A percentile compares a stretch with the other conserved stretches of the same genome.
Evolutionary conservation across 1,284 basidiomycete genomes (phyloP).

Genomic region (Ganoderma lingzhi): DNA sequence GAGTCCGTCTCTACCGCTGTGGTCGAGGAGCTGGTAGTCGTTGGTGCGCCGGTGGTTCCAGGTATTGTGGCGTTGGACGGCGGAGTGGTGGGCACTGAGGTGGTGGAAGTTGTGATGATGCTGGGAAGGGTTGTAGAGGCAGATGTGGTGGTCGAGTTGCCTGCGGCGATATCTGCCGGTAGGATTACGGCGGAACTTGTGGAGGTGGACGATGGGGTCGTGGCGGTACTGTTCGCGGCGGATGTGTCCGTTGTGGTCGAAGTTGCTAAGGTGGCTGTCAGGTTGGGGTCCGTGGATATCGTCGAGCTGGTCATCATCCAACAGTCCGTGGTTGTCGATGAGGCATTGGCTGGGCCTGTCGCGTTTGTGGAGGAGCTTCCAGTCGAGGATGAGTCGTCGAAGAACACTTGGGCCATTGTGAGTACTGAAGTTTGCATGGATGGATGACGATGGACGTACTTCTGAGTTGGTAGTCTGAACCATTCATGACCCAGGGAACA

Average conservation of each 20-base stretch:
- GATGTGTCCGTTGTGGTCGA: background rate
- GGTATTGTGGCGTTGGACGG: background rate
- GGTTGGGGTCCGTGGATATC: background rate
- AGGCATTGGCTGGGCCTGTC: background rate
- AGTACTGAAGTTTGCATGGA: background rate
- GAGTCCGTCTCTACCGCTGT: background rate
- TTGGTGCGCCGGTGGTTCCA: background rate
- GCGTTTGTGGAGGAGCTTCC: background rate
- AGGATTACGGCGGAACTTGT: background rate
- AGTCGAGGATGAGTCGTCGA: background rate
- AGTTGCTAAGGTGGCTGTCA: background rate
- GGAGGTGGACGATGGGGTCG: background rate
- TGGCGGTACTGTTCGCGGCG: background rate
- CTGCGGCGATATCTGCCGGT: background rate
- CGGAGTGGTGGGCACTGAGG: background rate
- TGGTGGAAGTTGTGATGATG: background rate
- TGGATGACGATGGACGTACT: constrained; percentile 42
- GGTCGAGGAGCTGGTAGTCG: background rate
- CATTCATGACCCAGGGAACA: constrained; percentile 48
- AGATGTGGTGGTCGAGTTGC: background rate
- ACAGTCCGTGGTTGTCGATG: background rate
- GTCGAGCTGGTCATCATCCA: constrained; percentile 2
- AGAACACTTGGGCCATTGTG: background rate
- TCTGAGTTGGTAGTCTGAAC: constrained; percentile 52
- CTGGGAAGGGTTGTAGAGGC: background rate